Conservation (phyloP, 192 early-diverging fungal genomes). For the Coemansia sp. region DNA sequence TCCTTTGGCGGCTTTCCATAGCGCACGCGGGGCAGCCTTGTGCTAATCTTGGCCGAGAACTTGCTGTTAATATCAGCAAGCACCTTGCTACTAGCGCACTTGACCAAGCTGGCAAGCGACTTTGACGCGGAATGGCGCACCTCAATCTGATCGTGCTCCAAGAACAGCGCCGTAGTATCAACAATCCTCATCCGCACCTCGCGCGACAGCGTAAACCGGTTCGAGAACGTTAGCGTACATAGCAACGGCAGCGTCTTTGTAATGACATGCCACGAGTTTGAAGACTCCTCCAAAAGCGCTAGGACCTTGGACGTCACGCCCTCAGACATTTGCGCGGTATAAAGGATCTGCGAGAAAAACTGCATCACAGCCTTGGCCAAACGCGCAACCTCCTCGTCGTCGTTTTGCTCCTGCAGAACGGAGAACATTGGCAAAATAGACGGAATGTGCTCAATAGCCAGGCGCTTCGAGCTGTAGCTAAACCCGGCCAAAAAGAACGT, state of each 20-base stretch:
- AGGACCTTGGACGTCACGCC: conserved; percentile 34
- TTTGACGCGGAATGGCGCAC: conserved; percentile 55
- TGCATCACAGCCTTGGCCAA: conserved; percentile 39
- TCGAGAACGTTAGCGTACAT: conserved; percentile 86
- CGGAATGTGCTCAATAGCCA: conserved; percentile 36
- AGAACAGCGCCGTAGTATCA: conserved; percentile 66
- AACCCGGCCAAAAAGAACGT: conserved; percentile 35
- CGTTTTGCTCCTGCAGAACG: conserved; percentile 47
- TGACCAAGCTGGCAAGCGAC: conserved; percentile 47
- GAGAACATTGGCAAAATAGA: conserved; percentile 37
- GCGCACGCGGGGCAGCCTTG: conserved; percentile 38
- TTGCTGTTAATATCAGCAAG: conserved; percentile 42
- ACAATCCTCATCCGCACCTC: conserved; percentile 65
- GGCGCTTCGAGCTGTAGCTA: conserved; percentile 29
- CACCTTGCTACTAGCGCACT: conserved; percentile 42
- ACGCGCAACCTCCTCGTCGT: conserved; percentile 43
- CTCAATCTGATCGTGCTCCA: conserved; percentile 89
- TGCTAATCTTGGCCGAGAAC: conserved; percentile 41
- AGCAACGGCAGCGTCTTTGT: conserved; percentile 79
- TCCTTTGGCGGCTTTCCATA: conserved; percentile 31
- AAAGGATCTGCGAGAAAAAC: conserved; percentile 44
- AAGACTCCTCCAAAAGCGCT: conserved; percentile 41
- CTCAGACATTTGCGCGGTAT: conserved; percentile 33
- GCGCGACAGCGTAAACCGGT: conserved; percentile 70
- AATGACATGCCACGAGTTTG: conserved; percentile 75